Base-by-base conservation (phyloP, 306 rosid genomes). In the Gleditsia sinensis region DNA sequence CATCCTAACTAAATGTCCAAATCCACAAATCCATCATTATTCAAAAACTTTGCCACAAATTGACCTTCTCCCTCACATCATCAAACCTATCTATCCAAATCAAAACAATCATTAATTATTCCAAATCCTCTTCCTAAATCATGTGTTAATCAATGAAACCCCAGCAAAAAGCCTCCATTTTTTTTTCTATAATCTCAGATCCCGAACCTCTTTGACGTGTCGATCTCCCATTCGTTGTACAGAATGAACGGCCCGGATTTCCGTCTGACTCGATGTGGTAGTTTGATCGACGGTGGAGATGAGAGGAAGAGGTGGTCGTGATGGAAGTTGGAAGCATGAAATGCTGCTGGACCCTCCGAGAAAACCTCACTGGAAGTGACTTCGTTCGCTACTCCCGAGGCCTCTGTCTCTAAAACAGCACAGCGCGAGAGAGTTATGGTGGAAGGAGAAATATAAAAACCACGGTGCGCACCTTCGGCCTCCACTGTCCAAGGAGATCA, bases 311-410 rank as follows among this genome's bases (percentile, higher is more conserved):
- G 40, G 8, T 11, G 21, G 12, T 46, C 30, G 53, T 14, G 20
- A 14, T 10, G 7, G 40, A 50, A 12, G 16, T 27, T 28, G 59
- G 36, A 14, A 57, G 82, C 62, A 78, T 21, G 81, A 64, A 27
- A 59, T 66, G 79, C 37, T 68, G 86, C 37, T 68, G 86, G 83
- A 79, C 68, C 69, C 84, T 83, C 87, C 88, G 77, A 85, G 78
- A 85, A 85, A 72, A 83, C 78, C 86, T 81, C 82, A 43, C 77
- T 59, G 64, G 83, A 82, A 88, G 84, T 81, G 90, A 83, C 67
- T 86, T 77, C 36, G 60, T 39, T 82, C 57, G 61, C 70, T 67
- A 71, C 45, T 84, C 85, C 85, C 90, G 76, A 90, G 85, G 91
- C 62, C 61, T 55, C 62, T 82, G 88, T 85, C 84, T 32, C 40